Base-by-base conservation (phyloP, 208 protist genomes). In the Herpetomonas muscarum region DNA sequence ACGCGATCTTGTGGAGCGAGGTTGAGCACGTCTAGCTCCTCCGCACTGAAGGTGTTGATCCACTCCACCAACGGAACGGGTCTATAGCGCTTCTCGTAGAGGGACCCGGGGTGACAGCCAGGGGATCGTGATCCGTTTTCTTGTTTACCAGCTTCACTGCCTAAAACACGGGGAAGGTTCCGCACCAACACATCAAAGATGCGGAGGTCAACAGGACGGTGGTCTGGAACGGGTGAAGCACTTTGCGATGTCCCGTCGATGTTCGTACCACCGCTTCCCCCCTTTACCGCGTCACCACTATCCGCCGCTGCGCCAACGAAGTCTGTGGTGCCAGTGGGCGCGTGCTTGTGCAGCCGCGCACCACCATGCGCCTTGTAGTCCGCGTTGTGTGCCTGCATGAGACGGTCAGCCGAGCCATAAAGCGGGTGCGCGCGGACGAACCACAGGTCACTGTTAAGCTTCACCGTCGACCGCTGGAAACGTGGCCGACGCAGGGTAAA, bases 401-500 rank as follows among this genome's bases (percentile, higher is more conserved):
- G n/a, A 0, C 59, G 34, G 50, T 94, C 81, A 0, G 74, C 88
- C 31, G 67, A 65, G 17, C 73, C 67, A 55, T 73, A 94, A 21
- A 68, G 66, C 0, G 85, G 88, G 55, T 94, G 85, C 22, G 70
- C 64, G 22, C 74, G 74, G 26, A 94, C 78, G 75, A 94, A 94
- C 59, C 66, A 74, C 49, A 88, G 78, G 31, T 76, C 64, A 1
- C 74, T 59, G 59, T 94, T 92, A n/a, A 94, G 64, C 47, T 79
- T 81, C 32, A 94, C 72, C 15, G 62, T 45, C 7, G 82, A 32
- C 13, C 67, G 74, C 13, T 71, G 66, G 67, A 66, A 81, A n/a
- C 70, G 67, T 12, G 37, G 42, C 4, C 42, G 39, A 22, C 58
- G 61, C 12, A 82, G 39, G 24, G 77, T 69, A 52, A 94, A 94